These are phyloP conservation scores for Marasmius oreades DNA, from an alignment of 1,284 basidiomycete species.

Conservation along the genomic window DNA sequence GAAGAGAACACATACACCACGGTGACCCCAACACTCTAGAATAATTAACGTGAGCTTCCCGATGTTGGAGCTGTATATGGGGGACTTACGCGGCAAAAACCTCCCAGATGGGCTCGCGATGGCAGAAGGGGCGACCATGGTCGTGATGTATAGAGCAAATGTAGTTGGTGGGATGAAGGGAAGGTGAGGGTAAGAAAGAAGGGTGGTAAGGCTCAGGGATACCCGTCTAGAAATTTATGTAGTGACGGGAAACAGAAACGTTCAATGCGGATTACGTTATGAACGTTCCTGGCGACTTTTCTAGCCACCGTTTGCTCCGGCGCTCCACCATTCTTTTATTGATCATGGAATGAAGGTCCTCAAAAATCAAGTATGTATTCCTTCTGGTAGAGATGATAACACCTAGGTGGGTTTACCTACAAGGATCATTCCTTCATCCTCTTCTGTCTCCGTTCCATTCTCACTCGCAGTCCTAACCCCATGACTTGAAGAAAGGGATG, in stretches of 20 bases:
- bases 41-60: background rate
- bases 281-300: background rate
- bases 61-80: background rate
- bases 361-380: background rate
- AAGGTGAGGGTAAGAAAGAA: background rate
- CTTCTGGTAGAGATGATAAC: background rate
- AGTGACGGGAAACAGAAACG: background rate
- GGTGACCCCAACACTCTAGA: slow-evolving; percentile 89
- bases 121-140: slow-evolving; percentile 1
- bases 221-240: background rate
- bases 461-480: slow-evolving; percentile 16
- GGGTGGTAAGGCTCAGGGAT: background rate
- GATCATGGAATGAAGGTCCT: background rate
- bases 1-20: slow-evolving; percentile 64
- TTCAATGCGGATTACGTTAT: background rate
- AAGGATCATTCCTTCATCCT: slow-evolving; percentile 44
- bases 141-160: background rate
- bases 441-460: slow-evolving; percentile 3
- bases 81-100: background rate
- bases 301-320: background rate
- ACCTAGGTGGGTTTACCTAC: slow-evolving; percentile 53
- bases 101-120: background rate
- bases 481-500: slow-evolving; percentile 23
- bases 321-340: background rate
- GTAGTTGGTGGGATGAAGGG: background rate